Conservation (phyloP, 495 filamentous ascomycete species). For the Talaromyces wortmannii region DNA sequence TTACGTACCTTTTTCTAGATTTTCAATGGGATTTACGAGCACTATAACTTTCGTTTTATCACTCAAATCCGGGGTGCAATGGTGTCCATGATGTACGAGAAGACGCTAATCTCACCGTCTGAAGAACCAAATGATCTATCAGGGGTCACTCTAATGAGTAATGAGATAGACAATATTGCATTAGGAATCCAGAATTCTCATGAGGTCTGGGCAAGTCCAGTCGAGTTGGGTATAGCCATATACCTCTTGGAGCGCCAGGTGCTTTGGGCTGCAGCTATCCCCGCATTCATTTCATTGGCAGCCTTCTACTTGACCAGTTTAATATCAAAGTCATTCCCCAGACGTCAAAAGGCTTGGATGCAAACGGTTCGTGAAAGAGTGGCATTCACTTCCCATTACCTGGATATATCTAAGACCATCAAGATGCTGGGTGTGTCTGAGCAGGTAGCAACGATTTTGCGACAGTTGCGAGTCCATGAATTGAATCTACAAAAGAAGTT, state of each 20-base stretch:
- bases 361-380: slow-evolving; percentile 1
- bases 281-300: slow-evolving; percentile 34
- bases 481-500: background rate
- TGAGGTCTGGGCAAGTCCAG: slow-evolving; percentile 50
- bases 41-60: slow-evolving; percentile 47
- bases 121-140: slow-evolving; percentile 28
- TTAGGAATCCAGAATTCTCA: slow-evolving; percentile 42
- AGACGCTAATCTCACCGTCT: slow-evolving; percentile 30
- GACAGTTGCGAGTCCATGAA: background rate
- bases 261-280: slow-evolving; percentile 32
- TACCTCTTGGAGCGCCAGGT: slow-evolving; percentile 50
- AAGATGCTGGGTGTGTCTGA: slow-evolving; percentile 1
- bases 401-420: background rate
- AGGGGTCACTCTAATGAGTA: slow-evolving; percentile 57
- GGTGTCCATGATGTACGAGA: slow-evolving; percentile 48
- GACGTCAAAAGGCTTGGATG: background rate
- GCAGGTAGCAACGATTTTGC: background rate
- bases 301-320: background rate
- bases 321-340: slow-evolving; percentile 4
- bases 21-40: slow-evolving; percentile 40
- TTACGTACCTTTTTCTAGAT: background rate
- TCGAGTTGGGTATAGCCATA: slow-evolving; percentile 55
- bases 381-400: background rate
- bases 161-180: slow-evolving; percentile 49
- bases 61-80: slow-evolving; percentile 54